Evolutionary conservation across 306 rosid genomes (phyloP).

Genomic region (Ceratonia siliqua): DNA sequence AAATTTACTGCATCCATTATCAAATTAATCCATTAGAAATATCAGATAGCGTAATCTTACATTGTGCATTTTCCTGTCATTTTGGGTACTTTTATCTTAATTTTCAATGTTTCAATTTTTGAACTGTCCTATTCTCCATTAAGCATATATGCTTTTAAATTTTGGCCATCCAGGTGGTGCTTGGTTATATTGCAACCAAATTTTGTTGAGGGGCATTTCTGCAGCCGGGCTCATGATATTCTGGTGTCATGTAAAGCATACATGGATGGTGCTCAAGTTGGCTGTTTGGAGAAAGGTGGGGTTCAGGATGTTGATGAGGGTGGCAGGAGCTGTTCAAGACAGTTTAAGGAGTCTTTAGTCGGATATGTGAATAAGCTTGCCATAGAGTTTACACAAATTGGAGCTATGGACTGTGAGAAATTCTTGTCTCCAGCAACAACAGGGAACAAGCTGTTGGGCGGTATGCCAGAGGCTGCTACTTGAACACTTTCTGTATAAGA

Average conservation of each 20-base stretch:
- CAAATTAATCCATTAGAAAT: no score
- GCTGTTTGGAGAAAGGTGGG: slow-evolving; percentile 77
- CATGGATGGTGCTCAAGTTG: slow-evolving; percentile 86
- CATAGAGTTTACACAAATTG: slow-evolving; percentile 47
- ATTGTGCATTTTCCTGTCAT: no score
- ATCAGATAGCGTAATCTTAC: no score
- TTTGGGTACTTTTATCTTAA: no score
- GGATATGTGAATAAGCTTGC: slow-evolving; percentile 46
- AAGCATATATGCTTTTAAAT: slow-evolving; percentile 2
- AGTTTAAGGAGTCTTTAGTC: slow-evolving; percentile 48
- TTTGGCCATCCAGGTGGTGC: background rate
- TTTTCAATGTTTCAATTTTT: background rate
- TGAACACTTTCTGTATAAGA: slow-evolving; percentile 37
- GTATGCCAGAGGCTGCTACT: slow-evolving; percentile 30
- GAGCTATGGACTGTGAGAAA: slow-evolving; percentile 63
- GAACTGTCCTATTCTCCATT: background rate
- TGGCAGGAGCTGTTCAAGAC: slow-evolving; percentile 70
- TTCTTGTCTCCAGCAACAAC: slow-evolving; percentile 40
- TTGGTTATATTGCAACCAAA: background rate
- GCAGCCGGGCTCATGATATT: slow-evolving; percentile 62
- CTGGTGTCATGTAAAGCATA: slow-evolving; percentile 79
- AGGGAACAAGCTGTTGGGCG: slow-evolving; percentile 10
- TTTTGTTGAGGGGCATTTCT: slow-evolving; percentile 72
- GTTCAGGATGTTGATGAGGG: slow-evolving; percentile 78
- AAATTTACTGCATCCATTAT: no score